Evolutionary conservation across 1,139 yeast genomes (phyloP), one percentile per base, ranked within the genome.

Genomic region (Taphrina confusa): DNA sequence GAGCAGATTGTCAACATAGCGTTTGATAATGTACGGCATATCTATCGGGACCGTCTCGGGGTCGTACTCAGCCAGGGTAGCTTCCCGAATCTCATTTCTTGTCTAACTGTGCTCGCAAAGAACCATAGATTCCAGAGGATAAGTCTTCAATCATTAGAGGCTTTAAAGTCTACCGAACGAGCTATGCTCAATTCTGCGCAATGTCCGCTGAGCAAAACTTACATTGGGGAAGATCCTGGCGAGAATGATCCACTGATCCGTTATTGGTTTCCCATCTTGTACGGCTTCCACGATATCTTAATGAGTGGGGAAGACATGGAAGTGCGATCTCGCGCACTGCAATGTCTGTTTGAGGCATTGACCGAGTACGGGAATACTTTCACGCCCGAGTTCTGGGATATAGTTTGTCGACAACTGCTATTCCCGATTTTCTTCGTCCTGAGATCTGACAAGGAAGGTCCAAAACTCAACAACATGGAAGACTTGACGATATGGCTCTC

Each of bases 241-340:
- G 62, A 63, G 16, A 76, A 74, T 56, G 82, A 78, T 31, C 72
- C 73, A 12, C 71, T 81, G 36, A 73, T 72, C 25, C 80, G 79
- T 62, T 74, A 81, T 27, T 84, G 89, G 89, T 87, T 86, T 75
- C 96, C 97, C 1, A 78, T 90, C n/a, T 74, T 91, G 63, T 82
- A 80, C 66, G 87, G 94, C 12, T 87, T 89, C 73, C 90, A 90
- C 69, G 90, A 87, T 66, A 86, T 92, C 8, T 87, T 91, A 33
- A 88, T 91, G 95, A 84, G 85, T 1, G 96, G 96, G 3, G 91
- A 87, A 64, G 98, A 94, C 72, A 76, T 94, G 61, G 99, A 94
- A 72, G 96, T 91, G 4, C 81, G 98, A 67, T 87, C 97, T 25
- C 78, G 91, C 61, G 96, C 97, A 0, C 77, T 92, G 68, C 85